Conservation (phyloP, 805 yeast genomes). For the fission yeast (Schizosaccharomyces pombe) region DNA sequence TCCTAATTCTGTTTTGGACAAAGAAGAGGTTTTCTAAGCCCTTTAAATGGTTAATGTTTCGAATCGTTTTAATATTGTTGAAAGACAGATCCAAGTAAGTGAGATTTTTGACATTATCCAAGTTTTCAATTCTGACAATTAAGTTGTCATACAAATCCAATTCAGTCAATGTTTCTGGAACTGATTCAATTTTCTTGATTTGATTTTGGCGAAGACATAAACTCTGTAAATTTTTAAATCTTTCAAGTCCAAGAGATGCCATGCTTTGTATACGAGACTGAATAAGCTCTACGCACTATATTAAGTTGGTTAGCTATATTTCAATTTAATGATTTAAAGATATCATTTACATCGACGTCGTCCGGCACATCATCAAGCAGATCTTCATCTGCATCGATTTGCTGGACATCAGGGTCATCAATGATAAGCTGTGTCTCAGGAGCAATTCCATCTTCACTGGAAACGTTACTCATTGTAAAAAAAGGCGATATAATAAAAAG, state of each 20-base stretch:
- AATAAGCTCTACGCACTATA: background rate
- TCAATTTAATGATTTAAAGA: background rate
- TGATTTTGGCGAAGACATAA: slow-evolving; percentile 68
- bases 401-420: slow-evolving; percentile 3
- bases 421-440: background rate
- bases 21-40: slow-evolving; percentile 49
- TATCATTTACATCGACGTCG: slow-evolving; percentile 3
- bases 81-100: slow-evolving; percentile 59
- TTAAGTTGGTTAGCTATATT: too few relatives aligned
- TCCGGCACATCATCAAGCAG: slow-evolving; percentile 6
- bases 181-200: slow-evolving; percentile 43
- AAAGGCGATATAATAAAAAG: too few relatives aligned
- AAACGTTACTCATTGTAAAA: too few relatives aligned
- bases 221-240: slow-evolving; percentile 12
- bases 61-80: slow-evolving; percentile 68
- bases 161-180: slow-evolving; percentile 39
- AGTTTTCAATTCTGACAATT: slow-evolving; percentile 52
- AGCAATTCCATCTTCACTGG: too few relatives aligned
- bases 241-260: slow-evolving; percentile 4
- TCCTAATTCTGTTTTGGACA: slow-evolving; percentile 67
- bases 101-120: slow-evolving; percentile 13
- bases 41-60: slow-evolving; percentile 41
- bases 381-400: slow-evolving; percentile 11
- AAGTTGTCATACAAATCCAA: slow-evolving; percentile 82
- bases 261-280: slow-evolving; percentile 6